phyloP scores from a whole-genome alignment of 1,139 yeast species.

The Blastobotrys apis region DNA sequence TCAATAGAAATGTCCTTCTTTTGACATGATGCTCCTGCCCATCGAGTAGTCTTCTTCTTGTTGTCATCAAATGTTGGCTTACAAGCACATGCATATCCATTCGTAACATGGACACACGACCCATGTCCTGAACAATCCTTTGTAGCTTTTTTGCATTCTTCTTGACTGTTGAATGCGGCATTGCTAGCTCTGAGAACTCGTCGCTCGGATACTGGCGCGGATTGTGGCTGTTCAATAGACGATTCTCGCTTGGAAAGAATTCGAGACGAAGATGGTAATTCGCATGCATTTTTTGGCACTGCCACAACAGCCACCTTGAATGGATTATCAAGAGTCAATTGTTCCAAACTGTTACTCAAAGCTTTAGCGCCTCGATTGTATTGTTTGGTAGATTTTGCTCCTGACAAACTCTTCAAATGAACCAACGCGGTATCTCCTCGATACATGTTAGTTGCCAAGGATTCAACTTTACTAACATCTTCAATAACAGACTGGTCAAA shows the following conservation, averaged over 20 bases:
- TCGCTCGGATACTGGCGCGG: not conserved
- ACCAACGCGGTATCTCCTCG: conserved; percentile 6
- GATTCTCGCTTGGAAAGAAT: conserved; percentile 10
- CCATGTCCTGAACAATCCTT: conserved; percentile 61
- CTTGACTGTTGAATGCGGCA: conserved; percentile 35
- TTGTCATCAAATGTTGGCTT: conserved; percentile 46
- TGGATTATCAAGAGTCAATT: conserved; percentile 11
- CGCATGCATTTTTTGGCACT: conserved; percentile 22
- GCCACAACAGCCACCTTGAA: conserved; percentile 23
- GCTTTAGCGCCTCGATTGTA: conserved; percentile 1
- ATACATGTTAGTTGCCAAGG: not conserved
- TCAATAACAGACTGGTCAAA: not conserved
- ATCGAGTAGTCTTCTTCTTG: conserved; percentile 49
- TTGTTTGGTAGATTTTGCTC: not conserved
- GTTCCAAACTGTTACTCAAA: conserved; percentile 13
- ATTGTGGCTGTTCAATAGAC: not conserved
- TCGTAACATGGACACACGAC: conserved; percentile 43
- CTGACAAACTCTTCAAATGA: not conserved
- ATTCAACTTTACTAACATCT: conserved; percentile 2
- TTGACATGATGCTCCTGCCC: conserved; percentile 66
- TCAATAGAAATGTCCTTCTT: conserved; percentile 62
- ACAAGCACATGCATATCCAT: conserved; percentile 54
- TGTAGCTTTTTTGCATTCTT: conserved; percentile 51
- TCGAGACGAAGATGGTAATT: too few species aligned
- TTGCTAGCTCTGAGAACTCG: too few species aligned